A percentile compares a stretch with the other conserved stretches of the same genome.
Conservation (phyloP, 495 filamentous ascomycete genomes). For the Sordaria brevicollis region DNA sequence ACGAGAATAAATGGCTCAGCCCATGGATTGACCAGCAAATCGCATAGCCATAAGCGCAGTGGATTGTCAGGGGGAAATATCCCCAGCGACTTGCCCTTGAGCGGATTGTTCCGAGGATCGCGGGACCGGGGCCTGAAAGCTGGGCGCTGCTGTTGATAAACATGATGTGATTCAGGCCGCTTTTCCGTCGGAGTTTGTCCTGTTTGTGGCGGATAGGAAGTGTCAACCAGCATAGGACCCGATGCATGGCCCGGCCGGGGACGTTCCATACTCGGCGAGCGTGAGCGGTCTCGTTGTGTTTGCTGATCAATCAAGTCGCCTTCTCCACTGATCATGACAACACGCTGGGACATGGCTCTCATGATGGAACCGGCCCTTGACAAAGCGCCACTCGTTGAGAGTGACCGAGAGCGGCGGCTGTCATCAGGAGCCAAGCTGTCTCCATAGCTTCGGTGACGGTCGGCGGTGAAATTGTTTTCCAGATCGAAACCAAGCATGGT, state of each 20-base stretch:
- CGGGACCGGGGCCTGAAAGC: constrained; percentile 23
- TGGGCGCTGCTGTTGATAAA: constrained; percentile 11
- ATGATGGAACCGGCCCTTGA: constrained; percentile 81
- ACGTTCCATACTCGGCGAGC: constrained; percentile 34
- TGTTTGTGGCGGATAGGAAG: constrained; percentile 35
- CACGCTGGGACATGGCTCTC: constrained; percentile 92
- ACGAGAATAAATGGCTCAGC: constrained; percentile 81
- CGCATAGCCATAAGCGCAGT: constrained; percentile 65
- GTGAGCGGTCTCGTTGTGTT: constrained; percentile 54
- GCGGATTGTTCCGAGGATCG: constrained; percentile 58
- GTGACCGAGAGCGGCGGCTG: constrained; percentile 43
- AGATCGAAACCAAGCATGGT: constrained; percentile 37
- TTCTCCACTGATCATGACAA: constrained; percentile 90
- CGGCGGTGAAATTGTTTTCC: constrained; percentile 39
- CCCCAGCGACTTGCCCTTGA: constrained; percentile 78
- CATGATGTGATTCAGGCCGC: constrained; percentile 29
- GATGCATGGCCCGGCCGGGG: constrained; percentile 22
- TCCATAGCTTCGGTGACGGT: constrained; percentile 37
- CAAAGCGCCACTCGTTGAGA: constrained; percentile 53
- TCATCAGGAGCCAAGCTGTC: constrained; percentile 35
- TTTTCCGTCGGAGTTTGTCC: constrained; percentile 38
- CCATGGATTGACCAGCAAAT: constrained; percentile 77
- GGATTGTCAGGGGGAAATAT: constrained; percentile 70
- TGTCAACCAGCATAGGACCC: constrained; percentile 44
- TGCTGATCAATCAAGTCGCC: constrained; percentile 67